Evolutionary conservation across 2,329 filamentous ascomycete genomes (phyloP).

Genomic region (Cladophialophora bantiana): DNA sequence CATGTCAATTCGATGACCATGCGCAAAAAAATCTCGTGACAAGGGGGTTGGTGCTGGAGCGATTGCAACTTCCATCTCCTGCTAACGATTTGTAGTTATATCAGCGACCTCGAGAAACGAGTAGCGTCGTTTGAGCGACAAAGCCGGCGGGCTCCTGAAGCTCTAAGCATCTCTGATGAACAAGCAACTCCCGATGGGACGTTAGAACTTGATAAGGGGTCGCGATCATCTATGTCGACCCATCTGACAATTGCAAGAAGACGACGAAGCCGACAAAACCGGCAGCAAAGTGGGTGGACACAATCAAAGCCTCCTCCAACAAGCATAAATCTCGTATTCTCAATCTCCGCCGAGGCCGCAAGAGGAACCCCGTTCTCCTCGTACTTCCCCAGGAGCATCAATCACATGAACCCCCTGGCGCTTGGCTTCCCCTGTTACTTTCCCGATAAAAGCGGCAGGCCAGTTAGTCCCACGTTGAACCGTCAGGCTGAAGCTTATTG

Average conservation of each 20-base stretch:
- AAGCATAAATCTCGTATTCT: background rate
- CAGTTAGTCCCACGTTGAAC: slow-evolving; percentile 46
- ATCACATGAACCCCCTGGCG: slow-evolving; percentile 55
- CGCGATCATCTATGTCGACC: background rate
- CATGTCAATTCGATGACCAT: slow-evolving; percentile 55
- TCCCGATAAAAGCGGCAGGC: slow-evolving; percentile 50
- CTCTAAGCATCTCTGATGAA: background rate
- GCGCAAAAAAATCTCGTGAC: slow-evolving; percentile 60
- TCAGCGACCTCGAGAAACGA: slow-evolving; percentile 45
- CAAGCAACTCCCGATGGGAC: background rate
- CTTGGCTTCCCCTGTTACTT: slow-evolving; percentile 53
- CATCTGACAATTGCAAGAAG: background rate
- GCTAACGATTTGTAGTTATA: slow-evolving; percentile 42
- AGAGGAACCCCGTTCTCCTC: slow-evolving; percentile 42
- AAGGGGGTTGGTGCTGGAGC: slow-evolving; percentile 48
- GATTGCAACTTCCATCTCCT: too few relatives aligned
- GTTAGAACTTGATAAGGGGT: background rate
- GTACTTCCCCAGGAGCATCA: slow-evolving; percentile 38
- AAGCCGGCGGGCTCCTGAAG: background rate
- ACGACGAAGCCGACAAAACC: background rate
- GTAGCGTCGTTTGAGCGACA: slow-evolving; percentile 11
- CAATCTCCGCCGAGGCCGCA: slow-evolving; percentile 17
- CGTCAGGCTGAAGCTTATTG: background rate
- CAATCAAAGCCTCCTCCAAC: background rate
- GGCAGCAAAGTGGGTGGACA: background rate